A percentile compares a stretch with the other conserved stretches of the same genome.
phyloP scores from a whole-genome alignment of 176 grass and related monocot genomes.

The Echinochloa phyllopogon region DNA sequence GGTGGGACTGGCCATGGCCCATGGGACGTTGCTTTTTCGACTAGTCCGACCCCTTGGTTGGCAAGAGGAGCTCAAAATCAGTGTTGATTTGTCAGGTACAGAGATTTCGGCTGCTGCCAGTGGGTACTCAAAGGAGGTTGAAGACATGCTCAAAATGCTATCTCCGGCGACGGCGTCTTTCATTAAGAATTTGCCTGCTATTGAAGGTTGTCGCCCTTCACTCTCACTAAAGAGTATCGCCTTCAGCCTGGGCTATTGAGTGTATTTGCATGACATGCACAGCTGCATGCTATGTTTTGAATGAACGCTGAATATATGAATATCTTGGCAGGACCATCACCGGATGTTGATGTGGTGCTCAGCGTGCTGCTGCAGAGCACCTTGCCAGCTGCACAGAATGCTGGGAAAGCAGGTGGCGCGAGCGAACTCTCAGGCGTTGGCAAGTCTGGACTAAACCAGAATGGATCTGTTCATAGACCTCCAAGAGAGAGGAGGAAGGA shows the following conservation, averaged over 20 bases:
- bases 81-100: slow-evolving; percentile 53
- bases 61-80: not conserved
- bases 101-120: slow-evolving; percentile 52
- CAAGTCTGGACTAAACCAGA: slow-evolving; percentile 69
- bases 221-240: not conserved
- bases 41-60: not conserved
- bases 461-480: slow-evolving; percentile 70
- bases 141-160: slow-evolving; percentile 80
- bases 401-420: slow-evolving; percentile 54
- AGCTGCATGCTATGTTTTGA: not conserved
- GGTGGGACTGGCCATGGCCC: not conserved
- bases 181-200: slow-evolving; percentile 77
- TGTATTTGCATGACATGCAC: not conserved
- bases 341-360: slow-evolving; percentile 80
- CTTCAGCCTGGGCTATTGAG: not conserved
- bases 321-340: slow-evolving; percentile 60
- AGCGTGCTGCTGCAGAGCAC: slow-evolving; percentile 73
- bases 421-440: slow-evolving; percentile 52
- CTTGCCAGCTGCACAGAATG: slow-evolving; percentile 48
- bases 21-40: not conserved
- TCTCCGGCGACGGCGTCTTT: slow-evolving; percentile 60
- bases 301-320: slow-evolving; percentile 3
- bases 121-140: slow-evolving; percentile 64
- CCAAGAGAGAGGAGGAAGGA: slow-evolving; percentile 72
- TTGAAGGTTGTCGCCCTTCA: slow-evolving; percentile 60